Conservation (phyloP, 805 yeast genomes). For the Hanseniaspora clermontiae region DNA sequence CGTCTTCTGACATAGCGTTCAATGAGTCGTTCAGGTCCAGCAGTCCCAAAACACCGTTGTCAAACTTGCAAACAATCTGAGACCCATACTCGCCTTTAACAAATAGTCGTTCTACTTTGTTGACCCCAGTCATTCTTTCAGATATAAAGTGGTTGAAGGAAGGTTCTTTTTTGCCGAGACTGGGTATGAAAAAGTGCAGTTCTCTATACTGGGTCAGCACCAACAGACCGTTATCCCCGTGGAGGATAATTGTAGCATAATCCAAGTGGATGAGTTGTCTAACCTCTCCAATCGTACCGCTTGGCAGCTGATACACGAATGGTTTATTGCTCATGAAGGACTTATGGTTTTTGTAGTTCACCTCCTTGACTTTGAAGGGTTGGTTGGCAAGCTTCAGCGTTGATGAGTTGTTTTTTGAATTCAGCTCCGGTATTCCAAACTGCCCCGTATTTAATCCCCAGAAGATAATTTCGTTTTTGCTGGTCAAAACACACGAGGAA, state of each 20-base stretch:
- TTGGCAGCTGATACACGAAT: background rate
- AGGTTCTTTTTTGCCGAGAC: conserved; percentile 14
- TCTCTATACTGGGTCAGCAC: conserved; percentile 48
- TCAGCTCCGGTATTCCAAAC: conserved; percentile 38
- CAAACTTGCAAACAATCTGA: conserved; percentile 38
- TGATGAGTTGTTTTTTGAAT: conserved; percentile 33
- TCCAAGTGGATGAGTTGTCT: conserved; percentile 53
- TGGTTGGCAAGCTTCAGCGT: background rate
- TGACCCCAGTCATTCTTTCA: conserved; percentile 12
- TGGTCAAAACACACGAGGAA: conserved; percentile 49
- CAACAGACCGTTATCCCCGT: conserved; percentile 47
- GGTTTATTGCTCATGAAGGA: conserved; percentile 25
- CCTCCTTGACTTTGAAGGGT: background rate
- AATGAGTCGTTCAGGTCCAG: conserved; percentile 11
- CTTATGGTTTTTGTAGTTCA: conserved; percentile 34
- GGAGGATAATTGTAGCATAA: conserved; percentile 52
- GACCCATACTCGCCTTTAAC: conserved; percentile 29
- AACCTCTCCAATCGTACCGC: conserved; percentile 26
- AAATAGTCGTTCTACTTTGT: conserved; percentile 25
- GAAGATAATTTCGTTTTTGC: conserved; percentile 36
- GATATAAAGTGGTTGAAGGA: conserved; percentile 22
- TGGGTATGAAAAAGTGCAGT: conserved; percentile 35
- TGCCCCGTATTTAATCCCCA: conserved; percentile 84
- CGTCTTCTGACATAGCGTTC: conserved; percentile 4
- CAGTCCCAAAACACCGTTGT: conserved; percentile 46